These are phyloP conservation scores for Periconia sp. DNA, from an alignment of 2,329 filamentous ascomycete species.

Conservation along the genomic window DNA sequence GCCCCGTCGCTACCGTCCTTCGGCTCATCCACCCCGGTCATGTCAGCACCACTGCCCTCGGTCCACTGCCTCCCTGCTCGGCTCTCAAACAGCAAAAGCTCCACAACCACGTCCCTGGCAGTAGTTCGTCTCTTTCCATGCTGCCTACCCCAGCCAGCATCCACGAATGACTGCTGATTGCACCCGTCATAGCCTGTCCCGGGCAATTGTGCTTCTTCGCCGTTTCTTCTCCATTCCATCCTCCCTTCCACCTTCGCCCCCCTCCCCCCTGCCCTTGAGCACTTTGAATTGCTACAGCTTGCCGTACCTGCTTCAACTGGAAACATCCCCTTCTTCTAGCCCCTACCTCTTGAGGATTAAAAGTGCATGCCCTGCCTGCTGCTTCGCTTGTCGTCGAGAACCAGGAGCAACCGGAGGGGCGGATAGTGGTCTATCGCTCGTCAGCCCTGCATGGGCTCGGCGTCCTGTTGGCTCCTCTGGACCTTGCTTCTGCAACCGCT, in stretches of 20 bases:
- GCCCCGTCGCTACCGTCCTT: constrained; percentile 30
- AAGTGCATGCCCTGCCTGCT: constrained; percentile 27
- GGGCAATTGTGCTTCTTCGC: constrained; percentile 6
- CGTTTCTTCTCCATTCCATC: constrained; percentile 22
- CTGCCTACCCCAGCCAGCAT: constrained; percentile 9
- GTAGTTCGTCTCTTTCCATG: constrained; percentile 26
- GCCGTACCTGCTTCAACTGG: constrained; percentile 22
- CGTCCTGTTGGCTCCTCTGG: constrained; percentile 37
- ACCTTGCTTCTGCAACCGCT: constrained; percentile 39
- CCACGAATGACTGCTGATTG: constrained; percentile 7
- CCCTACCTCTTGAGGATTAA: constrained; percentile 17
- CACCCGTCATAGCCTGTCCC: constrained; percentile 24
- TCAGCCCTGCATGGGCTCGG: constrained; percentile 44
- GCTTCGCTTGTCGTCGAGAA: not conserved
- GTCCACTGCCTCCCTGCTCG: constrained; percentile 24
- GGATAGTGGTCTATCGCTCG: constrained; percentile 19
- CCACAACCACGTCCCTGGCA: constrained; percentile 40
- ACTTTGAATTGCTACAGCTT: constrained; percentile 36
- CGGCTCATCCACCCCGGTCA: constrained; percentile 21
- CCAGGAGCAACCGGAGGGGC: constrained; percentile 35
- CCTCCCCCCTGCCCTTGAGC: constrained; percentile 29
- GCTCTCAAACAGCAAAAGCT: constrained; percentile 41
- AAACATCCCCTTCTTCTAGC: constrained; percentile 12
- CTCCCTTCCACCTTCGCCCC: constrained; percentile 6
- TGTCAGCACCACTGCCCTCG: constrained; percentile 12